phyloP scores from a whole-genome alignment of 306 rosid species.

The Dryas octopetala region DNA sequence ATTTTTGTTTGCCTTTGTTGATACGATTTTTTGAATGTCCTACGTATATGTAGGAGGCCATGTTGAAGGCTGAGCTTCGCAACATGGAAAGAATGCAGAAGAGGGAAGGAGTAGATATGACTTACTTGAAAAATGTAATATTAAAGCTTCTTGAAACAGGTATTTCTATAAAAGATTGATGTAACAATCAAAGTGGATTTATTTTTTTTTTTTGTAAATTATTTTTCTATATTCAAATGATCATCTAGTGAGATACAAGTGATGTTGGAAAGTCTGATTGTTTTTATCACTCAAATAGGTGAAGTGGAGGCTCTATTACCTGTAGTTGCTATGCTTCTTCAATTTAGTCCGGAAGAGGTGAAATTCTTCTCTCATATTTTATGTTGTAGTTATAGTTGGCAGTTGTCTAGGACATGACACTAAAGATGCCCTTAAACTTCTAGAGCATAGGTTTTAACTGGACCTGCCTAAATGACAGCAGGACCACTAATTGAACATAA shows the following conservation, averaged over 20 bases:
- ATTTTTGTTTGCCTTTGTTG: not conserved
- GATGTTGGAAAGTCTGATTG: constrained; percentile 6
- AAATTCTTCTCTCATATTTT: constrained; percentile 21
- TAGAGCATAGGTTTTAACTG: not conserved
- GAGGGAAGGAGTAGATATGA: constrained; percentile 98
- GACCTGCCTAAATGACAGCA: not conserved
- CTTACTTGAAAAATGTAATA: constrained; percentile 86
- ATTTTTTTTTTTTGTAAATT: not conserved
- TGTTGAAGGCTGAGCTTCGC: constrained; percentile 82
- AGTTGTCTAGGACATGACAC: not conserved
- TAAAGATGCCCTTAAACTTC: not conserved
- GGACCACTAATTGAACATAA: not conserved
- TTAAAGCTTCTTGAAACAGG: constrained; percentile 99
- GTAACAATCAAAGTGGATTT: not conserved
- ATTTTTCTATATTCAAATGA: not conserved
- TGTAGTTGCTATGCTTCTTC: constrained; percentile 95
- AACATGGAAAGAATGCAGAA: constrained; percentile 75
- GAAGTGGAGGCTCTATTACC: constrained; percentile 96
- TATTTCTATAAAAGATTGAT: constrained; percentile 9
- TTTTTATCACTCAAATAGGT: constrained; percentile 45
- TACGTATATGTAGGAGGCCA: constrained; percentile 58
- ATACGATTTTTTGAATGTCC: not conserved
- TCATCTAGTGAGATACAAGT: not conserved
- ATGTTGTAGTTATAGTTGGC: constrained; percentile 3
- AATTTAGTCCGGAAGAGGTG: constrained; percentile 98